These are phyloP conservation scores for Coemansia reversa DNA, from an alignment of 192 early-diverging fungal genomes.

Conservation along the genomic window DNA sequence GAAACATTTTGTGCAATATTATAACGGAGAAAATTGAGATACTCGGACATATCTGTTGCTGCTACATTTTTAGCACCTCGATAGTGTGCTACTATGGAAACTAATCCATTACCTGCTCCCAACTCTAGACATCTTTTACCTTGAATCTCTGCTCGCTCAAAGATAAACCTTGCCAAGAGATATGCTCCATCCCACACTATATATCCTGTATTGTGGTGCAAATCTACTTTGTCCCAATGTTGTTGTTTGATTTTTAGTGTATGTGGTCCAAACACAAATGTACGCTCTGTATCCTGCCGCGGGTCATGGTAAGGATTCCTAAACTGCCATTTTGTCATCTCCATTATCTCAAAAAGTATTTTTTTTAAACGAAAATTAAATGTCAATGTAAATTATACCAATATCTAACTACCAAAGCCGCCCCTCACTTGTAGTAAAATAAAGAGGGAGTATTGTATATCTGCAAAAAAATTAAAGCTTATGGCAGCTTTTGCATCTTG, in stretches of 20 bases:
- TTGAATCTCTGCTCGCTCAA: background rate
- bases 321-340: conserved; percentile 27
- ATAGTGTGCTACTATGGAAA: conserved; percentile 15
- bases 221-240: conserved; percentile 8
- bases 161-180: conserved; percentile 20
- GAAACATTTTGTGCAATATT: conserved; percentile 13
- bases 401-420: no score
- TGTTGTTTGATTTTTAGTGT: conserved; percentile 13
- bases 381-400: no score
- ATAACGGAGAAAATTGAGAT: conserved; percentile 5
- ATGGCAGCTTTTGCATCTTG: no score
- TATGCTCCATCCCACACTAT: conserved; percentile 38
- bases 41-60: conserved; percentile 23
- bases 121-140: conserved; percentile 24
- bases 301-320: conserved; percentile 22
- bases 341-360: conserved; percentile 3
- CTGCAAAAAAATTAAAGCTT: no score
- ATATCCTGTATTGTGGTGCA: conserved; percentile 26
- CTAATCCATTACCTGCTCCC: conserved; percentile 22
- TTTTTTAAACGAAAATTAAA: no score
- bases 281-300: conserved; percentile 3
- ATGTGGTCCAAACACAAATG: conserved; percentile 31
- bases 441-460: no score
- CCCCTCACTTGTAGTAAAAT: no score
- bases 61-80: conserved; percentile 2